A percentile compares a stretch with the other conserved stretches of the same genome.
These are phyloP conservation scores for Verbascum thapsus DNA, from an alignment of 257 asterid genomes.

Conservation along the genomic window DNA sequence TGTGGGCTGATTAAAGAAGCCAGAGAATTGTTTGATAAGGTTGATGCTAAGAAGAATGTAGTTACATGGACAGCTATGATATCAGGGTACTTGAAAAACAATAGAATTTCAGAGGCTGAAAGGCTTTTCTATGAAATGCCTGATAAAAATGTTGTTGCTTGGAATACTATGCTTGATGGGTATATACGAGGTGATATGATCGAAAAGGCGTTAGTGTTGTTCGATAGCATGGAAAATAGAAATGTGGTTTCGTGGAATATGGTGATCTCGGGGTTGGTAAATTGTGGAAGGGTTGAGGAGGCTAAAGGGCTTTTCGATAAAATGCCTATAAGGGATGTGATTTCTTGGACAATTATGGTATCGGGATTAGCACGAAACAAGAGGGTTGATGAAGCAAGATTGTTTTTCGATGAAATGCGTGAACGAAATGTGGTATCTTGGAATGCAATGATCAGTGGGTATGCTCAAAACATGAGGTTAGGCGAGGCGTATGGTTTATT, in stretches of 20 bases:
- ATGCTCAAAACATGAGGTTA: slow-evolving; percentile 41
- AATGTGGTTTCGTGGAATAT: slow-evolving; percentile 64
- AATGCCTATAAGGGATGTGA: slow-evolving; percentile 53
- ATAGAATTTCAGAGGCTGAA: slow-evolving; percentile 47
- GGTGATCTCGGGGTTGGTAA: slow-evolving; percentile 54
- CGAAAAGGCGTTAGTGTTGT: slow-evolving; percentile 50
- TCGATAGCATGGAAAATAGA: slow-evolving; percentile 56
- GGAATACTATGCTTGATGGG: slow-evolving; percentile 69
- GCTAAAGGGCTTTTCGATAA: slow-evolving; percentile 46
- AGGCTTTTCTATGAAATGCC: slow-evolving; percentile 58
- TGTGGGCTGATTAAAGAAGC: slow-evolving; percentile 57
- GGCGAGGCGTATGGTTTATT: slow-evolving; percentile 47
- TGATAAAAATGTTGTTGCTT: slow-evolving; percentile 52
- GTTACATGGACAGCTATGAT: slow-evolving; percentile 67
- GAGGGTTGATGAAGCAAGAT: slow-evolving; percentile 53
- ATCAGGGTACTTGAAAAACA: slow-evolving; percentile 47
- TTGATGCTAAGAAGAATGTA: slow-evolving; percentile 53
- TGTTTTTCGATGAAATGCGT: slow-evolving; percentile 54
- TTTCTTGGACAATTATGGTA: slow-evolving; percentile 62
- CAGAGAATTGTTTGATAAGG: slow-evolving; percentile 49
- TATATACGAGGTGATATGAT: slow-evolving; percentile 37
- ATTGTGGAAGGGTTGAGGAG: slow-evolving; percentile 49
- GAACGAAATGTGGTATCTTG: slow-evolving; percentile 61
- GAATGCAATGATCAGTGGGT: slow-evolving; percentile 66
- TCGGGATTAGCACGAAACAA: slow-evolving; percentile 50